phyloP scores from a whole-genome alignment of 345 rosid genomes.

The Alliaria petiolata region DNA sequence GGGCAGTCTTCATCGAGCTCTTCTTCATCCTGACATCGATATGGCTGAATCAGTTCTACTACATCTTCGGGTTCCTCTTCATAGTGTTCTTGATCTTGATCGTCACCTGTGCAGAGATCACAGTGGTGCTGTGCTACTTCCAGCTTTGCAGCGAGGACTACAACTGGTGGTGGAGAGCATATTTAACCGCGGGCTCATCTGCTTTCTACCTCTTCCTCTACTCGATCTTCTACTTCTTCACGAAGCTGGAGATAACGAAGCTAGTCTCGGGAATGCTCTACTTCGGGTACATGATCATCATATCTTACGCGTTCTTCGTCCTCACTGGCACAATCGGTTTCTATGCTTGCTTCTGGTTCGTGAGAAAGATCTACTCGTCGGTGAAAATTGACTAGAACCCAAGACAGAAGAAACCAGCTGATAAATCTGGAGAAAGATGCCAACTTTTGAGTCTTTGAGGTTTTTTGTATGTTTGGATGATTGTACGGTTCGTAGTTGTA shows the following conservation, averaged over 20 bases:
- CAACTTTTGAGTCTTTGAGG: conserved; percentile 29
- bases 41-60: conserved; percentile 98
- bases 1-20: conserved; percentile 95
- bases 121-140: conserved; percentile 94
- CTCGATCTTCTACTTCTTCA: conserved; percentile 93
- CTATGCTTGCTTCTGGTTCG: conserved; percentile 98
- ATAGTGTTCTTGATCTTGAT: conserved; percentile 80
- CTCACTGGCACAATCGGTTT: conserved; percentile 94
- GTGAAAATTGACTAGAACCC: conserved; percentile 81
- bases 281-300: conserved; percentile 85
- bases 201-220: conserved; percentile 94
- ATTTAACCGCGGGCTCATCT: conserved; percentile 92
- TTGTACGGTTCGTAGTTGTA: conserved; percentile 32
- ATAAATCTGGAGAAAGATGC: conserved; percentile 5
- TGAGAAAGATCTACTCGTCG: conserved; percentile 88
- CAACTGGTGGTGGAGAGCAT: conserved; percentile 99
- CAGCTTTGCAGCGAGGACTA: conserved; percentile 97
- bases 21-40: conserved; percentile 95
- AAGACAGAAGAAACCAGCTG: conserved; percentile 8
- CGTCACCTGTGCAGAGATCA: conserved; percentile 93
- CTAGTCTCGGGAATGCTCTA: conserved; percentile 85
- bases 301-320: conserved; percentile 88
- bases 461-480: conserved; percentile 31
- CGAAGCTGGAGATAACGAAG: conserved; percentile 91
- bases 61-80: conserved; percentile 98